Evolutionary conservation across 352 stramenopile species (phyloP), one percentile per base, ranked within the genome.

Genomic region (Globisporangium canariense): DNA sequence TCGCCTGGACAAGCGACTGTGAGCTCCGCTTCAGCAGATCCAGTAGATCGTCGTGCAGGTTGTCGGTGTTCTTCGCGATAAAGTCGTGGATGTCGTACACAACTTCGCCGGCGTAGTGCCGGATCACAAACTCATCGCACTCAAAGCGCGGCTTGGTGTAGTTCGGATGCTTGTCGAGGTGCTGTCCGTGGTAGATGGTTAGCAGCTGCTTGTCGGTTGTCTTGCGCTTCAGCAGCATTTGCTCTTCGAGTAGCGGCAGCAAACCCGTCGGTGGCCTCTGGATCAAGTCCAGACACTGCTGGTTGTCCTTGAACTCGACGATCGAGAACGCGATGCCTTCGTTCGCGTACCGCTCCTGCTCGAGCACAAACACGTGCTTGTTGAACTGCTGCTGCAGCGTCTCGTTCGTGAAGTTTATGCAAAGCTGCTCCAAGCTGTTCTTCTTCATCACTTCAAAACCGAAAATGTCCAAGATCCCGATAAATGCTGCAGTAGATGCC

Each of bases 341-440:
- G 13, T 65, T 67, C 4, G 85, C 85, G 52, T 95, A 95, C 22
- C 85, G 75, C 57, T 92, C 83, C 54, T 95, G 83, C 54, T 95
- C 86, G 0, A 93, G 64, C 43, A 93, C 83, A 53, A 95, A 95
- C 8, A 93, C 83, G 60, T 97, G 86, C 54, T 89, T 84, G 69
- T 96, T 97, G 68, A 97, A 97, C 57, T 94, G 88, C 62, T 94
- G 86, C 61, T 96, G 89, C 7, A 97, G 71, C 40, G 82, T 95
- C 70, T 97, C 89, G 70, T 97, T 97, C 28, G 87, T 93, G 61
- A 95, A 97, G 64, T 97, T 97, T 73, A 97, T 97, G 62, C 89
- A 95, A 5, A 97, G 67, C 57, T 97, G 90, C 69, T 97, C 89
- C 11, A 97, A 74, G 41, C 80, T 94, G 73, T 97, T 97, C 46